These are phyloP conservation scores for Aspergillus ibericus DNA, from an alignment of 2,329 filamentous ascomycete species.

Conservation along the genomic window DNA sequence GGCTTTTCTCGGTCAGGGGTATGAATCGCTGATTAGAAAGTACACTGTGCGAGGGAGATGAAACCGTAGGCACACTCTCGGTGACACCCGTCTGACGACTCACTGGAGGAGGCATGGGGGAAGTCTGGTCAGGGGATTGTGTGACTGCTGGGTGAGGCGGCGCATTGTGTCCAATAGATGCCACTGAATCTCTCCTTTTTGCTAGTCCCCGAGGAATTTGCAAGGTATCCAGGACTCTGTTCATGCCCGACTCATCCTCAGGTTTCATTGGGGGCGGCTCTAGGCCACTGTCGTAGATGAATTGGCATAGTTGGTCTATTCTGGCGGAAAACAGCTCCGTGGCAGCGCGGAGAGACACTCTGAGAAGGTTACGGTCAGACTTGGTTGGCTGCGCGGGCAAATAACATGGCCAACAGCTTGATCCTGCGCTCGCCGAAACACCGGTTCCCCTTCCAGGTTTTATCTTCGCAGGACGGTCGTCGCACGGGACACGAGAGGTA, in stretches of 20 bases:
- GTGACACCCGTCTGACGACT: slow-evolving; percentile 15
- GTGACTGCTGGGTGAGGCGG: background rate
- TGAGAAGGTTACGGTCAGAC: slow-evolving; percentile 7
- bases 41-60: slow-evolving; percentile 15
- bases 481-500: background rate
- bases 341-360: slow-evolving; percentile 18
- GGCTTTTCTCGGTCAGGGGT: slow-evolving; percentile 14
- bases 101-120: slow-evolving; percentile 7
- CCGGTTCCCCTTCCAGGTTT: background rate
- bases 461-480: background rate
- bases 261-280: slow-evolving; percentile 41
- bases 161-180: background rate
- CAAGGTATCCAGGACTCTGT: slow-evolving; percentile 40
- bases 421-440: background rate
- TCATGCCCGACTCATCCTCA: slow-evolving; percentile 40
- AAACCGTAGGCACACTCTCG: slow-evolving; percentile 1
- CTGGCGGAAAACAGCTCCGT: slow-evolving; percentile 35
- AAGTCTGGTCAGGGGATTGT: slow-evolving; percentile 16
- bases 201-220: slow-evolving; percentile 29
- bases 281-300: slow-evolving; percentile 44
- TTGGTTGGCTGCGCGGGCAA: background rate
- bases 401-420: background rate
- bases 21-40: slow-evolving; percentile 16
- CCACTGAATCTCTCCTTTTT: background rate
- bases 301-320: slow-evolving; percentile 41